Base-by-base conservation (phyloP, 495 filamentous ascomycete species). In the Neurospora tetraspora region DNA sequence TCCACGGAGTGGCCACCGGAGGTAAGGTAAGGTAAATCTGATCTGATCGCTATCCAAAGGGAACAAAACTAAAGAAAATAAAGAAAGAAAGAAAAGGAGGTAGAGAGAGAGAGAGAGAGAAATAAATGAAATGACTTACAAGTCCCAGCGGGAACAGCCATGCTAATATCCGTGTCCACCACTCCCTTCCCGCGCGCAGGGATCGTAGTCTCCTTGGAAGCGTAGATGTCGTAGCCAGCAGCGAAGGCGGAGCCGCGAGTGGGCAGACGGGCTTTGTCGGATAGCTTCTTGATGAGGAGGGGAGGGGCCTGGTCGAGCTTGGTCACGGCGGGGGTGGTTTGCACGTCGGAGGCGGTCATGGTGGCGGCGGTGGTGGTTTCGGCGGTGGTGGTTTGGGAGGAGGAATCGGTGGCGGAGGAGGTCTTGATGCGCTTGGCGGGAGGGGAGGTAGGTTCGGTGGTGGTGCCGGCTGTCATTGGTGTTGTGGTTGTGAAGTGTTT, bases 171-270 rank as follows among this genome's bases (percentile, higher is more conserved):
- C 16, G 96, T 98, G 76, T 96, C 93, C 36, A 97, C 94, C 43
- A 97, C 80, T 4, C 83, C 93, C 83, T 94, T 94, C 69, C 94
- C 94, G 75, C 93, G 86, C 20, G 91, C 89, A 0, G 93, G 93
- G 39, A 99, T 89, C 1, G 86, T 86, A 10, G 92, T 91, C 61
- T 90, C 86, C 76, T 88, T 88, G 5, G 94, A 87, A 69, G 90
- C 90, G 78, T 85, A 98, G 45, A 98, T 76, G 84, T 99, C 96
- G 82, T 98, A 97, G 4, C 96, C 96, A 4, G 96, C 96, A 0
- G 95, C 92, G 77, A 94, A 94, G 40, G 91, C 91, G 76, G 91
- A 94, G 69, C 94, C 95, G 74, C 95, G 88, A 0, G 94, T 98
- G 8, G 96, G 96, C 39, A 93, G 86, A 20, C 85, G 87, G 10